phyloP scores from a whole-genome alignment of 495 filamentous ascomycete genomes.

The Clavariopsis aquatica region DNA sequence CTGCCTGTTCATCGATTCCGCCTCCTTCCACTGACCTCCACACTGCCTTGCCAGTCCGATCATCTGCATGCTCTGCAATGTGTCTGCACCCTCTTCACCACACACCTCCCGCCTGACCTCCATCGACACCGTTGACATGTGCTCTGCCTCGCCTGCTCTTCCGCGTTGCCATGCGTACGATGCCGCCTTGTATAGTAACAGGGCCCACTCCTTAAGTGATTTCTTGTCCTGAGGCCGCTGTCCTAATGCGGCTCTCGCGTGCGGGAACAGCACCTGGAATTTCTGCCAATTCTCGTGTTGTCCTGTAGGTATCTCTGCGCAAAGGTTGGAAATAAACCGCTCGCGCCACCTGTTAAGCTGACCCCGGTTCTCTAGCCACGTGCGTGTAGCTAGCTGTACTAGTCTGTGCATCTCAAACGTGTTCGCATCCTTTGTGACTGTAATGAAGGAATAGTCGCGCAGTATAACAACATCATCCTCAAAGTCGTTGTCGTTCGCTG shows the following conservation, averaged over 20 bases:
- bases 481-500: slow-evolving; percentile 16
- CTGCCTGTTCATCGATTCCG: slow-evolving; percentile 1
- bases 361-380: slow-evolving; percentile 47
- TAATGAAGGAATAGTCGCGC: slow-evolving; percentile 31
- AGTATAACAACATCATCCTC: slow-evolving; percentile 22
- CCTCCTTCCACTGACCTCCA: slow-evolving; percentile 19
- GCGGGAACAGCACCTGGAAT: slow-evolving; percentile 40
- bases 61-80: slow-evolving; percentile 19
- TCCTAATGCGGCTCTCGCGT: slow-evolving; percentile 32
- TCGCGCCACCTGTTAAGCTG: slow-evolving; percentile 47
- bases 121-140: slow-evolving; percentile 5
- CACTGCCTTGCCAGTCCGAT: slow-evolving; percentile 6
- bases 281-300: slow-evolving; percentile 36
- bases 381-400: slow-evolving; percentile 50
- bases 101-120: slow-evolving; percentile 14
- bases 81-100: slow-evolving; percentile 25
- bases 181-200: slow-evolving; percentile 27
- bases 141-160: slow-evolving; percentile 14
- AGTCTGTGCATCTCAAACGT: slow-evolving; percentile 53
- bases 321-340: slow-evolving; percentile 46
- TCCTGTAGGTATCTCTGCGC: slow-evolving; percentile 46
- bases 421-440: slow-evolving; percentile 19
- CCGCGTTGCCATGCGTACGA: slow-evolving; percentile 12
- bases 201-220: slow-evolving; percentile 35
- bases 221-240: slow-evolving; percentile 19